A percentile compares a stretch with the other conserved stretches of the same genome.
These are phyloP conservation scores for Ochetophila trinervis DNA, from an alignment of 306 rosid species.

Conservation along the genomic window DNA sequence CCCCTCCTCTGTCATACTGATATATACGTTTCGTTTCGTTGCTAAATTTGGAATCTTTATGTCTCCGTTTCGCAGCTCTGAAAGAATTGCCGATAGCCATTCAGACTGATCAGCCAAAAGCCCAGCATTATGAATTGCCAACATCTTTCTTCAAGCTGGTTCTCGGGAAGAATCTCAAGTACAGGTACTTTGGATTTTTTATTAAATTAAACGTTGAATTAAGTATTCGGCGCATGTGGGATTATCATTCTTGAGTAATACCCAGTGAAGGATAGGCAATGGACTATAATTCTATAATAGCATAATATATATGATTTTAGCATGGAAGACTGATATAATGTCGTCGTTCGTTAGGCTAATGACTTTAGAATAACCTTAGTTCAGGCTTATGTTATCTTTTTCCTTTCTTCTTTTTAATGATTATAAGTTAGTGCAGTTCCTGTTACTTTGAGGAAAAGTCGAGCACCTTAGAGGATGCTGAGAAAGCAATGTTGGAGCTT, in stretches of 20 bases:
- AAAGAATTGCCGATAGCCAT: conserved; percentile 85
- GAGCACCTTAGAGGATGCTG: conserved; percentile 73
- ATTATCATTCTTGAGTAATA: too few relatives aligned
- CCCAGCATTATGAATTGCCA: conserved; percentile 84
- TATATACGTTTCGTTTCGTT: neutral
- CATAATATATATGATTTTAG: too few relatives aligned
- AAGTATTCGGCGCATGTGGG: neutral
- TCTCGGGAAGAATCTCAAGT: conserved; percentile 75
- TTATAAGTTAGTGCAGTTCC: conserved; percentile 48
- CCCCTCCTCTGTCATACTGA: neutral
- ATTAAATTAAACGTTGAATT: neutral
- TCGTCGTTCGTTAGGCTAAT: neutral
- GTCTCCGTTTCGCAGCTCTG: conserved; percentile 46
- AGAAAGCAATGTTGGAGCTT: conserved; percentile 70
- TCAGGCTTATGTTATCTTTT: neutral
- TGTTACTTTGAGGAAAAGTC: conserved; percentile 71
- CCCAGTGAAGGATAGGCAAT: too few relatives aligned
- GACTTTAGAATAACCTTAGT: neutral
- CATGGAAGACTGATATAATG: too few relatives aligned
- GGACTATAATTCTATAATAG: too few relatives aligned
- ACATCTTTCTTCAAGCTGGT: conserved; percentile 88
- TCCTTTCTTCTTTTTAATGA: neutral
- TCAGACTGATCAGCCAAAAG: conserved; percentile 62
- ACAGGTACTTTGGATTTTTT: conserved; percentile 44
- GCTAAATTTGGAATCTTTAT: neutral